phyloP scores from a whole-genome alignment of 495 filamentous ascomycete species.

The Monascus purpureus region DNA sequence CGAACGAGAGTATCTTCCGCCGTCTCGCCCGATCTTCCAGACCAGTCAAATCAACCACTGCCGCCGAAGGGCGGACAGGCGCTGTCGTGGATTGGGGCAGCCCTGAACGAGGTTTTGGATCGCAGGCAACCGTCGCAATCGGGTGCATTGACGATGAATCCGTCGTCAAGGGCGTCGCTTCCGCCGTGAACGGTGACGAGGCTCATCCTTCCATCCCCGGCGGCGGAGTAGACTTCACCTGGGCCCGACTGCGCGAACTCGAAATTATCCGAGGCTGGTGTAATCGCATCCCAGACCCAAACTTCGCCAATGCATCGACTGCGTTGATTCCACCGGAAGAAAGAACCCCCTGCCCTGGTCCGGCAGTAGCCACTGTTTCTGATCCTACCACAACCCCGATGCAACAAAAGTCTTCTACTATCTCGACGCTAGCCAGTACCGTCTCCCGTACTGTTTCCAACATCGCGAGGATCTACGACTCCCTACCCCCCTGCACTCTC shows the following conservation, averaged over 20 bases:
- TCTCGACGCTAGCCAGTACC: slow-evolving; percentile 21
- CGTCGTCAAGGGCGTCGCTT: slow-evolving; percentile 54
- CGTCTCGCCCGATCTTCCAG: slow-evolving; percentile 51
- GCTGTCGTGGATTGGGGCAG: slow-evolving; percentile 85
- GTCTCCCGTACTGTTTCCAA: slow-evolving; percentile 38
- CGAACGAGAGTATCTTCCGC: slow-evolving; percentile 76
- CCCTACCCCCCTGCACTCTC: slow-evolving; percentile 68
- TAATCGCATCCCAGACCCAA: slow-evolving; percentile 38
- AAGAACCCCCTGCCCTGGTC: slow-evolving; percentile 5
- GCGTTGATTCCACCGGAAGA: slow-evolving; percentile 17
- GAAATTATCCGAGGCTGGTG: slow-evolving; percentile 76
- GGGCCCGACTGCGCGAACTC: slow-evolving; percentile 74
- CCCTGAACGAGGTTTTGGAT: slow-evolving; percentile 57
- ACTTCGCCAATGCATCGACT: slow-evolving; percentile 38
- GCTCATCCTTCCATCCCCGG: slow-evolving; percentile 46
- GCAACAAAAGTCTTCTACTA: slow-evolving; percentile 1
- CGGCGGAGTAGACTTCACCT: slow-evolving; percentile 74
- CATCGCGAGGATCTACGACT: slow-evolving; percentile 57
- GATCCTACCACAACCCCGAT: slow-evolving; percentile 2
- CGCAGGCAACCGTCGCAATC: slow-evolving; percentile 55
- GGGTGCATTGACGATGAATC: slow-evolving; percentile 62
- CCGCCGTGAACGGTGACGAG: slow-evolving; percentile 54
- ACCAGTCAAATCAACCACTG: slow-evolving; percentile 29
- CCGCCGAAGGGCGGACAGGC: slow-evolving; percentile 44
- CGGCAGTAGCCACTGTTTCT: neutral